Base-by-base conservation (phyloP, 1,139 yeast species). In the Suhomyces terraborum region DNA sequence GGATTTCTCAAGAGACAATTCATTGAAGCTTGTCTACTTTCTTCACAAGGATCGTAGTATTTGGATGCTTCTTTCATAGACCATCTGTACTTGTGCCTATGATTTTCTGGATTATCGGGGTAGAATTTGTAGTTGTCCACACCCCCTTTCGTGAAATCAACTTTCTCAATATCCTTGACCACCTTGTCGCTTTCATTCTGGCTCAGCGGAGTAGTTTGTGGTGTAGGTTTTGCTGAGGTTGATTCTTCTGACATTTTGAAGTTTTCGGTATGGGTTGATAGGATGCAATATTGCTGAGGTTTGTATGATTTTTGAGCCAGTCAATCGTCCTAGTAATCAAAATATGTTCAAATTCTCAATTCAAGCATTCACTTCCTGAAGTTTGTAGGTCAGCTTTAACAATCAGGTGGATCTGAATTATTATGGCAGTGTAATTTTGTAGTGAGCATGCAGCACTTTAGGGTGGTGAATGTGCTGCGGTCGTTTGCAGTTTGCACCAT, bases 1-100 rank as follows among this genome's bases (percentile, higher is more conserved):
- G 84, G 91, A 55, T 85, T 79, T 55, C 88, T 79, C 47, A 83
- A 64, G 58, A 93, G 69, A 54, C 98, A 93, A 50, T 78, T 79
- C 53, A 89, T 69, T 25, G 96, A 86, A 76, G 95, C 93, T 59
- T 82, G 84, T 17, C 96, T 75, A 32, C 95, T 84, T 57, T 88
- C 91, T 42, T 84, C 86, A 62, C 98, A 93, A 0, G 98, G 98
- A 58, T 93, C 97, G 56, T 85, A 91, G 61, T 76, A 93, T 60
- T 84, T 81, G 6, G 95, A 83, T 2, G 95, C 86, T 32, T 79
- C 89, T 55, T 91, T 89, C 60, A 72, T 66, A 4, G 76, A 62
- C 70, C 83, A 83, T 43, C 76, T 67, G 49, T 79, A 77, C 53
- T 80, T 79, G 57, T 82, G 88, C 22, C 77, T 65, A 46, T 79